Base-by-base conservation (phyloP, 768 basidiomycete species). In the Mycena olivaceomarginata region DNA sequence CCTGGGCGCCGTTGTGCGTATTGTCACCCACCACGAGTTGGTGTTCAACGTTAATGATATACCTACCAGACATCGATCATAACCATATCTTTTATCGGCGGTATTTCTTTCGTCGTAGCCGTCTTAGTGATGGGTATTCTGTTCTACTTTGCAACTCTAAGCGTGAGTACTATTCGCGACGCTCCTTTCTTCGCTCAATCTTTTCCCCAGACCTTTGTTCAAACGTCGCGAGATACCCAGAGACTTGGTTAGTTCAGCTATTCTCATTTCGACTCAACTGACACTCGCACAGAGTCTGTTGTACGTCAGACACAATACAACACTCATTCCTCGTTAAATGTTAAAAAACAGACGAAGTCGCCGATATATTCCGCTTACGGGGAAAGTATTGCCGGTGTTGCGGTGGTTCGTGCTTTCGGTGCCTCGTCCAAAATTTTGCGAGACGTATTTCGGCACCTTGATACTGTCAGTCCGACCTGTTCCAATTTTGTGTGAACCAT, bases 151-250 rank as follows among this genome's bases (percentile, higher is more conserved):
- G 91, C 86, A 18, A 90, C 81, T 22, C 25, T 57, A 93, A 92
- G 81, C 90, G 95, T 94, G 74, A 82, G 91, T 81, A 16, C 9
- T 51, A 18, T 5, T 72, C 16, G 31, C 39, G 12, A 57, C 22
- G 22, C 25, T 13, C 11, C 25, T 5, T 31, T 65, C 63, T 10
- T 39, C 16, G 74, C 43, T n/a, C 18, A 15, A 12, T 43, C 41
- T 16, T 48, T 41, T 57, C 43, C n/a, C 65, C 20, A 77, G 83
- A 79, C 90, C 41, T 96, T 95, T 76, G 93, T 95, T 56, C 97
- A 97, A 85, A 95, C 96, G 0, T 95, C 95, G 20, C 90, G 97
- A 74, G 95, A 96, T 83, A 93, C 96, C 93, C 91, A 95, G 77
- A 89, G 95, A 73, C 86, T 95, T 76, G 94, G 94, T 93, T 84